These are phyloP conservation scores for Persicaria maculosa DNA, from an alignment of 148 eudicot species.

Conservation along the genomic window DNA sequence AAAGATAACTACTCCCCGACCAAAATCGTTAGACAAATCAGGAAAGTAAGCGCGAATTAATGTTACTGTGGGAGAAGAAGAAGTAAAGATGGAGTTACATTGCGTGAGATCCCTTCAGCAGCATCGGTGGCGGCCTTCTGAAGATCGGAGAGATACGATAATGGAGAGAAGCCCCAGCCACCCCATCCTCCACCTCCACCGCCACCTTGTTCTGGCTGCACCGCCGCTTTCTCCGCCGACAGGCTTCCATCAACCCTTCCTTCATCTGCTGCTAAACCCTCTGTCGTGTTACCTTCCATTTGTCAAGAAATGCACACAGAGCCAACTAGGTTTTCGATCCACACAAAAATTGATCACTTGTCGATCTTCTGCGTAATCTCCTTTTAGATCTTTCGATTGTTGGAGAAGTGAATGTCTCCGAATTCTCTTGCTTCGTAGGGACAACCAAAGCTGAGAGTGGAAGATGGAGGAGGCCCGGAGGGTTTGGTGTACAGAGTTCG, in stretches of 20 bases:
- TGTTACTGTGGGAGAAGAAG: not conserved
- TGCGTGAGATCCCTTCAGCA: conserved; percentile 97
- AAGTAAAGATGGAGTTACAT: conserved; percentile 31
- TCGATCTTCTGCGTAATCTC: not conserved
- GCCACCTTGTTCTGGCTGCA: conserved; percentile 1
- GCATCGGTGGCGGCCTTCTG: conserved; percentile 78
- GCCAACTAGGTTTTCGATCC: not conserved
- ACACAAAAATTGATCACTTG: not conserved
- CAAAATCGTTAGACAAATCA: not conserved
- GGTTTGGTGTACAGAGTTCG: no score
- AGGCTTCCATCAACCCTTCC: conserved; percentile 17
- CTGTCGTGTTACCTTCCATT: conserved; percentile 7
- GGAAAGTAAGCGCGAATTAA: conserved; percentile 1
- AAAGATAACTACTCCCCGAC: not conserved
- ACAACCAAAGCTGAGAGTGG: not conserved
- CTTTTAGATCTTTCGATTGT: not conserved
- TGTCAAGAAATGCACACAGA: not conserved
- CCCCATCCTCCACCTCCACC: conserved; percentile 78
- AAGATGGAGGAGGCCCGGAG: not conserved
- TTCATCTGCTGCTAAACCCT: not conserved
- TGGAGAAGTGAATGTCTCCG: not conserved
- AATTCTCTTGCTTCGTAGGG: not conserved
- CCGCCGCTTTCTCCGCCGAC: conserved; percentile 14
- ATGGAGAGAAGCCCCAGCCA: conserved; percentile 82
- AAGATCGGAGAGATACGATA: conserved; percentile 79